Evolutionary conservation across 305 asterid species (phyloP).

Genomic region (Galium porrigens): DNA sequence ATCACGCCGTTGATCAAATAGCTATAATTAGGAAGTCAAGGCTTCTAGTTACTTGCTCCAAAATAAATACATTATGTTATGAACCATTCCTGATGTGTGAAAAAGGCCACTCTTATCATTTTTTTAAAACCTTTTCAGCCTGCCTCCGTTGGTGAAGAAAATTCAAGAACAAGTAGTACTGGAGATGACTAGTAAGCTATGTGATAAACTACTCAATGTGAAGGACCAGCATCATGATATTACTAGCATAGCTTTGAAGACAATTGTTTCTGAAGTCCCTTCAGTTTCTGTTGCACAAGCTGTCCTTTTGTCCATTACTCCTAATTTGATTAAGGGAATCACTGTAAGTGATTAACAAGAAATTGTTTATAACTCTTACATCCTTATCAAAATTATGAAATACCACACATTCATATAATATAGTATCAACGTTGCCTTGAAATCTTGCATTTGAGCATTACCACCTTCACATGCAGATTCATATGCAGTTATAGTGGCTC

Average conservation of each 20-base stretch:
- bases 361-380: neutral
- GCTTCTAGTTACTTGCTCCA: slow-evolving; percentile 2
- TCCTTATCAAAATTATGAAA: neutral
- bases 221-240: slow-evolving; percentile 90
- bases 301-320: slow-evolving; percentile 62
- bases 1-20: neutral
- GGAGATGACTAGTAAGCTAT: slow-evolving; percentile 79
- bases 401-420: neutral
- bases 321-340: slow-evolving; percentile 78
- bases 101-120: slow-evolving; percentile 12
- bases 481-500: slow-evolving; percentile 1
- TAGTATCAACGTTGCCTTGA: neutral
- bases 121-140: slow-evolving; percentile 36
- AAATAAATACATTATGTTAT: slow-evolving; percentile 3
- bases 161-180: slow-evolving; percentile 66
- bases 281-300: slow-evolving; percentile 51
- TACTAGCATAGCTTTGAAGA: slow-evolving; percentile 95
- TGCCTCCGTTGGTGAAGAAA: slow-evolving; percentile 93
- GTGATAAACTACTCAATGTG: slow-evolving; percentile 86
- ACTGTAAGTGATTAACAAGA: slow-evolving; percentile 27
- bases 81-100: slow-evolving; percentile 12
- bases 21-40: too few relatives aligned
- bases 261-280: slow-evolving; percentile 95
- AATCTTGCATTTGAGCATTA: neutral
- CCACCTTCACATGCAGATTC: neutral